Evolutionary conservation across 306 rosid species (phyloP).

Genomic region (Begonia fuchsioides): DNA sequence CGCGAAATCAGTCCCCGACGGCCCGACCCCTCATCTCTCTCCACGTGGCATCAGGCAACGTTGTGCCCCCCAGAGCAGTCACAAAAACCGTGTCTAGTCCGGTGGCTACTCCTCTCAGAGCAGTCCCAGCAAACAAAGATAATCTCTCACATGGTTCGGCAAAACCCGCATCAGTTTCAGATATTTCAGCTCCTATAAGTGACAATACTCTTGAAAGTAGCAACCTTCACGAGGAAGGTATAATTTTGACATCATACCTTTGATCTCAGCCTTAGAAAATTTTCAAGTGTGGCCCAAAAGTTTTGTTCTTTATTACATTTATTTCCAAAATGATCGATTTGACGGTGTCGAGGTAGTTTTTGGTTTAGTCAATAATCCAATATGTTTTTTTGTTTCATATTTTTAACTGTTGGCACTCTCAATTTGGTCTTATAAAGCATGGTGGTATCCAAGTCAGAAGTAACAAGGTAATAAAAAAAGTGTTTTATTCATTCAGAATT

Average conservation of each 20-base stretch:
- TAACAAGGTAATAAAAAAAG: conserved; percentile 28
- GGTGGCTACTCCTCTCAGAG: conserved; percentile 33
- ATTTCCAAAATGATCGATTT: neutral
- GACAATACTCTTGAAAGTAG: conserved; percentile 52
- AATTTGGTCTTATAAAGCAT: conserved; percentile 78
- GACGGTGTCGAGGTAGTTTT: neutral
- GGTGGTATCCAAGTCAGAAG: conserved; percentile 97
- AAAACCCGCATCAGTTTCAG: conserved; percentile 39
- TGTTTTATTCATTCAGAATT: too few relatives aligned
- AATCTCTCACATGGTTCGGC: conserved; percentile 27
- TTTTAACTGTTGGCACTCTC: too few relatives aligned
- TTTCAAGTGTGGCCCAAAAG: neutral
- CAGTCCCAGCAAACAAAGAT: conserved; percentile 31
- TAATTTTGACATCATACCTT: conserved; percentile 7
- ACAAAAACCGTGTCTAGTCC: conserved; percentile 36
- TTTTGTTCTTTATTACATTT: neutral
- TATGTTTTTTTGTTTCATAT: too few relatives aligned
- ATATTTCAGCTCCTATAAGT: conserved; percentile 33
- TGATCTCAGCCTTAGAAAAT: too few relatives aligned
- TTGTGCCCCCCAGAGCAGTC: too few relatives aligned
- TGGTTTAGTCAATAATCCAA: neutral
- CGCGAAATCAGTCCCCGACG: too few relatives aligned
- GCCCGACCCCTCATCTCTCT: too few relatives aligned
- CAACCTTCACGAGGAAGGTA: conserved; percentile 79
- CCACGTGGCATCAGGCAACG: too few relatives aligned